These are phyloP conservation scores for Parsonsia alboflavescens DNA, from an alignment of 257 asterid genomes.

Conservation along the genomic window DNA sequence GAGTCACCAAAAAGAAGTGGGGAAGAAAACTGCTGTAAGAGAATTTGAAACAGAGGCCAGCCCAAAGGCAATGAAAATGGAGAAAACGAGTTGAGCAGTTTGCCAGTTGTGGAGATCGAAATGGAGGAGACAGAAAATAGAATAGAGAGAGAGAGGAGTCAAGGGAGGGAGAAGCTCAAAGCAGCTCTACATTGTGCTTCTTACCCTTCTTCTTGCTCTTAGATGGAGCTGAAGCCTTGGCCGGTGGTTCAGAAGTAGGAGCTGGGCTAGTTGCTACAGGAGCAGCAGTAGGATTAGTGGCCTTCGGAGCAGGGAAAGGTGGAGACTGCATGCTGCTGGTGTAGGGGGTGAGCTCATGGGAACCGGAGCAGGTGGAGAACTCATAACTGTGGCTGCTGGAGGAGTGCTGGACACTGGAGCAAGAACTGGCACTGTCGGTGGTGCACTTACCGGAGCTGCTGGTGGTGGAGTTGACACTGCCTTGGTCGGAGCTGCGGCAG, in stretches of 20 bases:
- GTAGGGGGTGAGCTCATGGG: constrained; percentile 47
- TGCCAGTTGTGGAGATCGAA: too few relatives aligned
- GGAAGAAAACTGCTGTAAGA: too few relatives aligned
- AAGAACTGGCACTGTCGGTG: constrained; percentile 9
- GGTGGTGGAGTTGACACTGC: constrained; percentile 38
- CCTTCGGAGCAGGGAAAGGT: constrained; percentile 63
- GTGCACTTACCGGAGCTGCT: constrained; percentile 3
- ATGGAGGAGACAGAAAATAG: too few relatives aligned
- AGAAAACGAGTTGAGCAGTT: too few relatives aligned
- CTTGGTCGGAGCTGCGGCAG: constrained; percentile 27
- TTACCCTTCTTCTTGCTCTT: too few relatives aligned
- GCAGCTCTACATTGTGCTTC: constrained; percentile 52
- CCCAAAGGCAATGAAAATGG: too few relatives aligned
- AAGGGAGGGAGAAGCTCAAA: constrained; percentile 62
- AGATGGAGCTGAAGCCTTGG: too few relatives aligned
- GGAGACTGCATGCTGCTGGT: constrained; percentile 51
- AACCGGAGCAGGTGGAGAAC: constrained; percentile 30
- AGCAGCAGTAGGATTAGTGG: constrained; percentile 39
- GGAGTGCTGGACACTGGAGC: too few relatives aligned
- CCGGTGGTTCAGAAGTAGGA: too few relatives aligned
- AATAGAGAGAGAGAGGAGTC: constrained; percentile 78
- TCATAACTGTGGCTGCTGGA: neutral
- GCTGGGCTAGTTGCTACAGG: constrained; percentile 40
- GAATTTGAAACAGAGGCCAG: too few relatives aligned
- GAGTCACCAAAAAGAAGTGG: too few relatives aligned